These are phyloP conservation scores for Euphrasia confusa DNA, from an alignment of 257 asterid genomes.

Conservation along the genomic window DNA sequence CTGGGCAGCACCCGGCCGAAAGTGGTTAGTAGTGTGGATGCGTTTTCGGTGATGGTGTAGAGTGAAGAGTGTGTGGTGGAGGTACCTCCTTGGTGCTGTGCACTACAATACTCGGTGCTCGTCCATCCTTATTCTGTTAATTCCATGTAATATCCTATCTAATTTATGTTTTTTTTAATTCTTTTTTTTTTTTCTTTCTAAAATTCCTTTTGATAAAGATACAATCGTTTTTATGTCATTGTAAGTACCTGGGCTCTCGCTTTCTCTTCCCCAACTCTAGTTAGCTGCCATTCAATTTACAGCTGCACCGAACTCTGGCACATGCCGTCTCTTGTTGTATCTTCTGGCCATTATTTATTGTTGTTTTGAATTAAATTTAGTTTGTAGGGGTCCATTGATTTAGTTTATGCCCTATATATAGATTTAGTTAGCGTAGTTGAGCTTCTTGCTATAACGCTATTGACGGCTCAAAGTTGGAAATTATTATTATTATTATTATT, in stretches of 20 bases:
- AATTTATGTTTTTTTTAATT: slow-evolving; percentile 25
- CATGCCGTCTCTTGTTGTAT: neutral
- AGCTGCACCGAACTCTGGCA: slow-evolving; percentile 3
- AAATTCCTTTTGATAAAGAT: slow-evolving; percentile 33
- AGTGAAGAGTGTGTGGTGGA: slow-evolving; percentile 13
- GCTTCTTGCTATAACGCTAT: neutral
- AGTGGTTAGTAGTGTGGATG: slow-evolving; percentile 27
- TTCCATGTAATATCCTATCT: slow-evolving; percentile 38
- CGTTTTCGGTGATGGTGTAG: slow-evolving; percentile 14
- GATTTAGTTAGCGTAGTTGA: neutral
- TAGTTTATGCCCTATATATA: neutral
- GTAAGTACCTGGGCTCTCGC: slow-evolving; percentile 4
- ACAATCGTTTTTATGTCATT: slow-evolving; percentile 13
- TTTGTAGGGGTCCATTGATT: slow-evolving; percentile 12
- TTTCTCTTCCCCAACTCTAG: neutral
- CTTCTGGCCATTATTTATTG: slow-evolving; percentile 4
- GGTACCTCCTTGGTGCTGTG: slow-evolving; percentile 19
- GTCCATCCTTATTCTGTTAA: slow-evolving; percentile 18
- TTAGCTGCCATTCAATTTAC: neutral
- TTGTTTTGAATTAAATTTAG: slow-evolving; percentile 19
- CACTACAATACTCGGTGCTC: slow-evolving; percentile 24
- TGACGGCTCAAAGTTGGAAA: neutral
- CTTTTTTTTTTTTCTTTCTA: slow-evolving; percentile 20
- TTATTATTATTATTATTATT: no score
- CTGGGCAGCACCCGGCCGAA: slow-evolving; percentile 44